Evolutionary conservation across 2,329 filamentous ascomycete species (phyloP).

Genomic region (Aspergillus fumigatiaffinis): DNA sequence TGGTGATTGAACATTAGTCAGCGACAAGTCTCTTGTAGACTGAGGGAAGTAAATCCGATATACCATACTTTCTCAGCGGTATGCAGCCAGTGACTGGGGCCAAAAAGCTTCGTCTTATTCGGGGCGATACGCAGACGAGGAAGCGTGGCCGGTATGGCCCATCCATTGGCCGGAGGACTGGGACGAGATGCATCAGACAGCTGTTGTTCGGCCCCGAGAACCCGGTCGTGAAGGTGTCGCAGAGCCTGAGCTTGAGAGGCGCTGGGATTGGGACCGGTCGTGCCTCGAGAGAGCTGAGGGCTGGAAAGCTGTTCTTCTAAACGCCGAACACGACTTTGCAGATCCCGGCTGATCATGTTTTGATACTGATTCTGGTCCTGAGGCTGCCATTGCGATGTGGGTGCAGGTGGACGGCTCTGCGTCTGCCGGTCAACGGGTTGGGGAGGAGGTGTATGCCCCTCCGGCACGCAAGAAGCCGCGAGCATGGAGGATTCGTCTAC

Average conservation of each 20-base stretch:
- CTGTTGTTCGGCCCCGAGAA: neutral
- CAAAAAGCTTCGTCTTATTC: slow-evolving; percentile 5
- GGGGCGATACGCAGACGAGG: slow-evolving; percentile 4
- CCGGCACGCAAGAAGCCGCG: neutral
- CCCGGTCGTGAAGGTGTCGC: neutral
- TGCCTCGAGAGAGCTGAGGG: neutral
- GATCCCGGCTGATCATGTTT: neutral
- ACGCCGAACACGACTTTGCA: neutral
- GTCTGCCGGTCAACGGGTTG: neutral
- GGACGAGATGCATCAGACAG: neutral
- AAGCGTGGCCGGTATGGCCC: neutral
- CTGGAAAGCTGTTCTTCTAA: neutral
- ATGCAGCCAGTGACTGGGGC: slow-evolving; percentile 6
- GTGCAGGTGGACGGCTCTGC: neutral
- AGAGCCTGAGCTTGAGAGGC: neutral
- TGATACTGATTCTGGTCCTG: neutral
- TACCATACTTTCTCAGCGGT: slow-evolving; percentile 6
- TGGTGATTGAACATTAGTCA: neutral
- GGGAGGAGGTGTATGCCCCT: neutral
- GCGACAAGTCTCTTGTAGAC: neutral
- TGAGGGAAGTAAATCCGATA: neutral
- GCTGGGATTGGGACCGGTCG: neutral
- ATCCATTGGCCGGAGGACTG: neutral
- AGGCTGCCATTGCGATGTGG: neutral
- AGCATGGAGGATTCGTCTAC: neutral